phyloP scores from a whole-genome alignment of 257 asterid genomes.

The Capsicum rhomboideum region DNA sequence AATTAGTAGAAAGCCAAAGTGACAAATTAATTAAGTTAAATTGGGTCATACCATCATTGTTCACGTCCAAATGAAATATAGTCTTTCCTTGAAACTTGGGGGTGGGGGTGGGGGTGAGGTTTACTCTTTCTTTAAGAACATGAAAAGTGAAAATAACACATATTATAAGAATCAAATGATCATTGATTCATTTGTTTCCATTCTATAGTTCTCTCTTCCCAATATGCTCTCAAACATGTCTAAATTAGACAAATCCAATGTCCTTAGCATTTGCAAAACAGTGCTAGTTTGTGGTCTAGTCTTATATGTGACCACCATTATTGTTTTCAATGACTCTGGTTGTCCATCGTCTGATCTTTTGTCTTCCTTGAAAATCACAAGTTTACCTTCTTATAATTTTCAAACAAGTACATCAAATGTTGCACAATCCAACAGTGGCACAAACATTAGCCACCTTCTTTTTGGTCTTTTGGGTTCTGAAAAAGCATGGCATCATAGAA shows the following conservation, averaged over 20 bases:
- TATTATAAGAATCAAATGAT: background rate
- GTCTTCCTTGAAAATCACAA: background rate
- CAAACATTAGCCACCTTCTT: conserved; percentile 28
- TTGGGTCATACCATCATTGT: background rate
- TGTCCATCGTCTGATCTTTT: background rate
- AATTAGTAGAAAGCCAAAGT: background rate
- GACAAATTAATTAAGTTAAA: background rate
- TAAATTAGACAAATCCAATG: background rate
- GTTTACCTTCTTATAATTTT: background rate
- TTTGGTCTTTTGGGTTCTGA: conserved; percentile 57
- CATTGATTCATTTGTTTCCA: background rate
- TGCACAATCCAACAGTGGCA: background rate
- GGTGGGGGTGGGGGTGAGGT: background rate
- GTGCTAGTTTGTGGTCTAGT: background rate
- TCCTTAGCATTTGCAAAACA: background rate
- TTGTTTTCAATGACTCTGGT: background rate
- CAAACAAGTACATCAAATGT: conserved; percentile 17
- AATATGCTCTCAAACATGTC: background rate
- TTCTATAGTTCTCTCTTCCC: background rate
- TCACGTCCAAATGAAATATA: background rate
- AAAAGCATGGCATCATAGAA: conserved; percentile 36
- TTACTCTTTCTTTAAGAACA: background rate
- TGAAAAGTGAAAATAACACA: background rate
- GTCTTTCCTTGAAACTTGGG: no score
- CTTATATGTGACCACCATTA: background rate